Base-by-base conservation (phyloP, 176 grass and related monocot genomes). In the Pharus latifolius region DNA sequence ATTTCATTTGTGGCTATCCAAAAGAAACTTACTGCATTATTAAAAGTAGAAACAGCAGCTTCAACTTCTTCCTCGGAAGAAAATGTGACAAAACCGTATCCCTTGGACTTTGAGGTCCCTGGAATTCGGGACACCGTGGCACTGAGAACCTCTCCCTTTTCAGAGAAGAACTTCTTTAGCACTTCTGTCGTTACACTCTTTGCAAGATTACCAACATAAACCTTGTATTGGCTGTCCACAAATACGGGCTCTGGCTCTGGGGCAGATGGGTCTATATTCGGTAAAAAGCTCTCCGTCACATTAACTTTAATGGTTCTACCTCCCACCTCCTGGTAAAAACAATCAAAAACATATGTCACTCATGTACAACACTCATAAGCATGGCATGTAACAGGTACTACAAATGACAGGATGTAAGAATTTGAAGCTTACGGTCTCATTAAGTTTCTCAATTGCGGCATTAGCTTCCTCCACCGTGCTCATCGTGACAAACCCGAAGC, bases 401-500 rank as follows among this genome's bases (percentile, higher is more conserved):
- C 6, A 20, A 19, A 74, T 23, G 63, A 22, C 31, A 53, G 17
- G 13, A 22, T 34, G 18, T 24, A 7, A 61, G 63, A 7, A 53
- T 34, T 15, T 57, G 44, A 31, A 65, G 57, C 80, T 88, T 77
- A 99, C 95, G 38, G 78, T 94, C 2, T 78, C 90, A 69, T 91
- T 83, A 35, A 94, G 84, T 50, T 70, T 83, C 79, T 88, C 90
- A 24, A 81, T 74, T 41, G 87, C 95, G 48, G 58, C 66, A 69
- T 60, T 76, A 7, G 78, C 87, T 46, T 85, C 95, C 56, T 88
- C 90, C 0, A 38, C 59, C 5, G 79, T 81, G 65, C 79, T 83
- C 95, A 94, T 99, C 0, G 90, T 99, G 52, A 99, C 90, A 86
- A 99, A 99, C 49, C 83, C 95, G 11, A 99, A 99, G 20, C 95